Conservation (phyloP, 352 stramenopile species). For the Pythium sp. region DNA sequence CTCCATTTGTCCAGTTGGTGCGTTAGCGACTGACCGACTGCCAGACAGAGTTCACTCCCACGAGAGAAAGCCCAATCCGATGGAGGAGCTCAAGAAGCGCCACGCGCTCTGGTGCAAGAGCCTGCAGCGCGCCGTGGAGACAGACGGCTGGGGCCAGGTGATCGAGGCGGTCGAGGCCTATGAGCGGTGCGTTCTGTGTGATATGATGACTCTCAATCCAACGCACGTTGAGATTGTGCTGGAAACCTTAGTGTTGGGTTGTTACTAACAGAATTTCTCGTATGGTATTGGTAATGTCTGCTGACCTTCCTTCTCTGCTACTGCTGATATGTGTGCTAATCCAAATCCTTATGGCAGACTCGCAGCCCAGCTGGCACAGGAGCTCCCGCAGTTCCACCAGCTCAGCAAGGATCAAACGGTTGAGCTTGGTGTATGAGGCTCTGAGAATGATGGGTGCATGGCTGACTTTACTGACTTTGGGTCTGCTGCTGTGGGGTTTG, state of each 20-base stretch:
- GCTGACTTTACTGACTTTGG: neutral
- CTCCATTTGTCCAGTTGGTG: neutral
- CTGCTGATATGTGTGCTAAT: neutral
- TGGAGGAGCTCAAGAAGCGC: constrained; percentile 48
- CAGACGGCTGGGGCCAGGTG: constrained; percentile 65
- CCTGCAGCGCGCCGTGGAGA: constrained; percentile 57
- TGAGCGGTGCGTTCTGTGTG: constrained; percentile 33
- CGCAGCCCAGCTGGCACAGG: constrained; percentile 31
- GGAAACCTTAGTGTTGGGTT: neutral
- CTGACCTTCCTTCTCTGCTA: neutral
- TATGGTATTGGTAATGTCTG: neutral
- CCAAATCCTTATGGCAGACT: constrained; percentile 25
- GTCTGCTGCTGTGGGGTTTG: neutral
- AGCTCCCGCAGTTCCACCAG: constrained; percentile 36
- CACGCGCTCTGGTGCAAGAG: constrained; percentile 54
- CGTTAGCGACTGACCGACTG: neutral
- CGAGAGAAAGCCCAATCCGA: constrained; percentile 6
- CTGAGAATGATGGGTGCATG: neutral
- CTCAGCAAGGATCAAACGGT: constrained; percentile 43
- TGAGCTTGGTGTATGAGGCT: neutral
- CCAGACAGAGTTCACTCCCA: neutral
- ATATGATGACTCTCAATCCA: neutral
- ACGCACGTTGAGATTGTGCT: neutral
- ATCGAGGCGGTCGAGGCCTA: constrained; percentile 78
- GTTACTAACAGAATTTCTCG: neutral